phyloP scores from a whole-genome alignment of 2,329 filamentous ascomycete genomes.

The Alternaria arbusti region DNA sequence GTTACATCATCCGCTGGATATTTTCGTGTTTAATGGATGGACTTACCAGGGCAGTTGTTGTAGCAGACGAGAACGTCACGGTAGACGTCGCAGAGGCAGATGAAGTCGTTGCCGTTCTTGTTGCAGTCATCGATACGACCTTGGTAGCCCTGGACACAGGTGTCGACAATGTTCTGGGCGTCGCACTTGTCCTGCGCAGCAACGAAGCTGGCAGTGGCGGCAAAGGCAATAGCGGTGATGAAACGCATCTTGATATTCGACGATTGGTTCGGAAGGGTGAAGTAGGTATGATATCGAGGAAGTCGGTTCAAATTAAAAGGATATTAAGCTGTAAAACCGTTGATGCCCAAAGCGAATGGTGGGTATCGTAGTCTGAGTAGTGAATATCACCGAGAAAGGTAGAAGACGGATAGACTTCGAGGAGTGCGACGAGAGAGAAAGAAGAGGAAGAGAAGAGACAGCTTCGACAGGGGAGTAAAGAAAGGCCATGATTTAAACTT shows the following conservation, averaged over 20 bases:
- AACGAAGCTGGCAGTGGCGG: constrained; percentile 45
- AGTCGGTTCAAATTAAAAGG: neutral
- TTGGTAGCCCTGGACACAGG: constrained; percentile 53
- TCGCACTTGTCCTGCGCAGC: constrained; percentile 48
- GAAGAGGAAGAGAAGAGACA: neutral
- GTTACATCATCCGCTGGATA: neutral
- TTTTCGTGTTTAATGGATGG: neutral
- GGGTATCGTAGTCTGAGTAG: neutral
- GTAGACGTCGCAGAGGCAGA: constrained; percentile 65
- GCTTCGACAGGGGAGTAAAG: neutral
- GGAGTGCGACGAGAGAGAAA: neutral
- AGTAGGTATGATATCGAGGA: neutral
- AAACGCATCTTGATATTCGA: constrained; percentile 40
- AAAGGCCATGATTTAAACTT: neutral
- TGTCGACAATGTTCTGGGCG: constrained; percentile 57
- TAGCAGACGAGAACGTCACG: constrained; percentile 65
- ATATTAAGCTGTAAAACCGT: neutral
- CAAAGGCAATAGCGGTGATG: constrained; percentile 32
- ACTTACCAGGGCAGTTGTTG: constrained; percentile 63
- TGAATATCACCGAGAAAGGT: neutral
- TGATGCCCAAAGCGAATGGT: neutral
- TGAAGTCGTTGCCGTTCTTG: constrained; percentile 54
- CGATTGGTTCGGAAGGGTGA: neutral
- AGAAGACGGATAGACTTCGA: neutral
- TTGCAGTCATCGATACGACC: constrained; percentile 53